These are phyloP conservation scores for Austroboletus niveus DNA, from an alignment of 1,284 basidiomycete genomes.

Conservation along the genomic window DNA sequence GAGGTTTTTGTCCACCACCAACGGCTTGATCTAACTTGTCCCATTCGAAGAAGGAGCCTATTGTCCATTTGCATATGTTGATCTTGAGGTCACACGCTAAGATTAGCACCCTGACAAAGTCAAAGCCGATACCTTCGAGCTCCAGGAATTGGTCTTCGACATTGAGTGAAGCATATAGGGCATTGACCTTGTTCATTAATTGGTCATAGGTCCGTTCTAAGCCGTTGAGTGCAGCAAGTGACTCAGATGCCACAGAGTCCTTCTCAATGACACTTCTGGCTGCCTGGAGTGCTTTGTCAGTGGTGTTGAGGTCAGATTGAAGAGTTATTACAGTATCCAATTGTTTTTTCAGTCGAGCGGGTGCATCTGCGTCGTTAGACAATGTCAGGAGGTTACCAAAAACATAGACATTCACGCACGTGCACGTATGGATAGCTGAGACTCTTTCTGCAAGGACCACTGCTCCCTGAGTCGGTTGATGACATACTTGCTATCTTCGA, in stretches of 20 bases:
- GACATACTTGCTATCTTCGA: background rate
- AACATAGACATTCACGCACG: background rate
- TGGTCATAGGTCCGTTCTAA: background rate
- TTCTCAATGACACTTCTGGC: background rate
- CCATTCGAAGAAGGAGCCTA: background rate
- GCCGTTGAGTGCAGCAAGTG: background rate
- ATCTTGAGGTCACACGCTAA: background rate
- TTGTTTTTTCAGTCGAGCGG: slow-evolving; percentile 33
- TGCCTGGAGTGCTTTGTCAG: slow-evolving; percentile 23
- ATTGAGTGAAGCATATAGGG: background rate
- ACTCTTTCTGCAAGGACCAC: slow-evolving; percentile 24
- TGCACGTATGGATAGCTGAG: slow-evolving; percentile 1
- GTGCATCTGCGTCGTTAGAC: slow-evolving; percentile 29
- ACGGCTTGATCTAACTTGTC: background rate
- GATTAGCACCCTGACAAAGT: background rate
- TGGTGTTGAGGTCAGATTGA: slow-evolving; percentile 32
- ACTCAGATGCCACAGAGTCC: background rate
- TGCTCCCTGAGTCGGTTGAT: slow-evolving; percentile 7
- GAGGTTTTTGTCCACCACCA: background rate
- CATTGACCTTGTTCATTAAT: background rate
- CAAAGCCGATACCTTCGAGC: background rate
- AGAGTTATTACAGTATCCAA: slow-evolving; percentile 35
- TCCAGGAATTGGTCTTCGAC: background rate
- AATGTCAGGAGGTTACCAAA: background rate
- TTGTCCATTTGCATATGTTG: background rate